Conservation (phyloP, 768 basidiomycete genomes). For the Russula foetens region DNA sequence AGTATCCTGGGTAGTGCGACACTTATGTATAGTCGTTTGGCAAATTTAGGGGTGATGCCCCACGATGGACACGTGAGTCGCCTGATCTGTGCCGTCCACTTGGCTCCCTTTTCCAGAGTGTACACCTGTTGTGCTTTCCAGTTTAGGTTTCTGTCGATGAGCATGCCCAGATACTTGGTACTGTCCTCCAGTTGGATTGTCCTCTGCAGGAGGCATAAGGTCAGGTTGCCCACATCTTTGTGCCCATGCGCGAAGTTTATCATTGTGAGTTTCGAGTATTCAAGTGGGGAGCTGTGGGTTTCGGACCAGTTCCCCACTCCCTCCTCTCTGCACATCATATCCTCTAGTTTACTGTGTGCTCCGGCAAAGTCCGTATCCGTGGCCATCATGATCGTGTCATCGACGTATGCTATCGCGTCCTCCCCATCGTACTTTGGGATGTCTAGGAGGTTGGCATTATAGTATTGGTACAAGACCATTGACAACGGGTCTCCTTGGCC, state of each 20-base stretch:
- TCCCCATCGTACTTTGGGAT: too few species aligned
- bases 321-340: too few species aligned
- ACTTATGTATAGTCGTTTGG: neutral
- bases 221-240: too few species aligned
- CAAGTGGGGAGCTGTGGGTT: neutral
- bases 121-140: neutral
- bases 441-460: too few species aligned
- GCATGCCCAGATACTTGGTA: neutral
- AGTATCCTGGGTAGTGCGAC: neutral
- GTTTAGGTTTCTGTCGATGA: neutral
- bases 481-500: conserved; percentile 6
- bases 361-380: neutral
- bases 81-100: neutral
- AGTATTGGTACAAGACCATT: too few species aligned
- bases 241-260: neutral
- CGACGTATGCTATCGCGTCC: conserved; percentile 3
- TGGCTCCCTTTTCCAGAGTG: neutral
- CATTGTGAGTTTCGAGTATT: neutral
- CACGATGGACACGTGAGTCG: neutral
- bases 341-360: neutral
- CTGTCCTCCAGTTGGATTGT: neutral
- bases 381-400: neutral
- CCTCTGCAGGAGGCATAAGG: too few species aligned
- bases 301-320: too few species aligned
- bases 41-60: neutral